Percentiles rank a stretch among this genome's conserved stretches.
phyloP scores from a whole-genome alignment of 768 basidiomycete species.

The Termitomyces sp. region DNA sequence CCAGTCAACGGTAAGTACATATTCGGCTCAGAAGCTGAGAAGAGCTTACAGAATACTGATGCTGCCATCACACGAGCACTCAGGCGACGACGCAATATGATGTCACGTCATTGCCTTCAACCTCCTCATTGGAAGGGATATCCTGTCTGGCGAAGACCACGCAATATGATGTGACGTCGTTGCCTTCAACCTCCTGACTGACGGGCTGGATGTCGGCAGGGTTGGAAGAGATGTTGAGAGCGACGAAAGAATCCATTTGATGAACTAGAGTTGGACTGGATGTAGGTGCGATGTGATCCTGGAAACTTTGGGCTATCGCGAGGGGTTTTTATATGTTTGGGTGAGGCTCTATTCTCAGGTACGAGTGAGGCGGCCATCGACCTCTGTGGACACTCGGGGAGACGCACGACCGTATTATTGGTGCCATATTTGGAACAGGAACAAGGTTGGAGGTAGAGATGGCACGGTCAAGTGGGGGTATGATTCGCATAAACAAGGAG shows the following conservation, averaged over 20 bases:
- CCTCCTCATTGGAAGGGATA: not conserved
- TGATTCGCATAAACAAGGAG: not conserved
- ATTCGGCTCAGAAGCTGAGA: no score
- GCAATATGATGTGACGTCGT: not conserved
- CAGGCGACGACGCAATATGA: not conserved
- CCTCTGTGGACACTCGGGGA: not conserved
- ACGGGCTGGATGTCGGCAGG: not conserved
- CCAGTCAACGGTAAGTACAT: no score
- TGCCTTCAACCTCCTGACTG: not conserved
- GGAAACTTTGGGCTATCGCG: not conserved
- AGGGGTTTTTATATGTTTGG: not conserved
- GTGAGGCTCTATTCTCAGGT: not conserved
- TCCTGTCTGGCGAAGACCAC: not conserved
- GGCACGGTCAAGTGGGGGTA: not conserved
- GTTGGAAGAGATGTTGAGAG: not conserved
- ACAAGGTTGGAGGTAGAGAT: not conserved
- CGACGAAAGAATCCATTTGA: conserved; percentile 6
- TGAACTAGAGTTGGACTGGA: not conserved
- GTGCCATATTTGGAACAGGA: not conserved
- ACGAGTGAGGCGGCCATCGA: not conserved
- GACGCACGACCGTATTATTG: not conserved
- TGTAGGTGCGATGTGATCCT: not conserved
- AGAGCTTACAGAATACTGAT: no score
- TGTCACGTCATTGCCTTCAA: not conserved
- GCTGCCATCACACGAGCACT: no score